phyloP scores from a whole-genome alignment of 305 asterid species.

The Solanum chacoense region DNA sequence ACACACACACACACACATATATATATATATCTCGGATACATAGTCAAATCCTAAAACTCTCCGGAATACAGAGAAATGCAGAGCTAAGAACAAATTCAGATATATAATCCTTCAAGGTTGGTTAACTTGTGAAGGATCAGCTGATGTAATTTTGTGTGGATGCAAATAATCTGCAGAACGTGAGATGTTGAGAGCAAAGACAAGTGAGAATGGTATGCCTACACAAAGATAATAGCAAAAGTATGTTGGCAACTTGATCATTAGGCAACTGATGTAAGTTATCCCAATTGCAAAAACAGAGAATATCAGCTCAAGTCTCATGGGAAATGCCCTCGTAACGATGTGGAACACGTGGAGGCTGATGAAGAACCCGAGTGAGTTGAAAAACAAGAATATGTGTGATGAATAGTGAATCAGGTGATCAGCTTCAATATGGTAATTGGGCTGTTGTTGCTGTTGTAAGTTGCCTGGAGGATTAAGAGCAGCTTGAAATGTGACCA shows the following conservation, averaged over 20 bases:
- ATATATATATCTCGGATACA: neutral
- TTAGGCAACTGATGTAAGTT: neutral
- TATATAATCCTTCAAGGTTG: neutral
- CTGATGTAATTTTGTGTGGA: neutral
- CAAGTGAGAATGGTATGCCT: neutral
- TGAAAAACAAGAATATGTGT: slow-evolving; percentile 17
- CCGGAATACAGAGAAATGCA: neutral
- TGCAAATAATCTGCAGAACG: neutral
- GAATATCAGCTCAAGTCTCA: slow-evolving; percentile 1
- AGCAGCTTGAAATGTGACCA: slow-evolving; percentile 37
- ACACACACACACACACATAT: neutral
- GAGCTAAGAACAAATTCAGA: neutral
- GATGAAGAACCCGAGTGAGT: slow-evolving; percentile 2
- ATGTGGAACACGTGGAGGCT: neutral
- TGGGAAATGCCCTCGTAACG: neutral
- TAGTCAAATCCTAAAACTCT: neutral
- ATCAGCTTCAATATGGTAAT: slow-evolving; percentile 11
- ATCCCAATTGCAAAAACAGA: neutral
- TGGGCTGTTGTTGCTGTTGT: slow-evolving; percentile 39
- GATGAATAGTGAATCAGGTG: slow-evolving; percentile 2
- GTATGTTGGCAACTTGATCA: neutral
- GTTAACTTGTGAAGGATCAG: neutral
- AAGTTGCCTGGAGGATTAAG: slow-evolving; percentile 52
- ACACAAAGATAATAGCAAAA: neutral
- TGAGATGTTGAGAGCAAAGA: neutral